Percentiles rank a stretch among this genome's conserved stretches.
These are phyloP conservation scores for Ogataea paradorogensis DNA, from an alignment of 805 yeast species.

Conservation along the genomic window DNA sequence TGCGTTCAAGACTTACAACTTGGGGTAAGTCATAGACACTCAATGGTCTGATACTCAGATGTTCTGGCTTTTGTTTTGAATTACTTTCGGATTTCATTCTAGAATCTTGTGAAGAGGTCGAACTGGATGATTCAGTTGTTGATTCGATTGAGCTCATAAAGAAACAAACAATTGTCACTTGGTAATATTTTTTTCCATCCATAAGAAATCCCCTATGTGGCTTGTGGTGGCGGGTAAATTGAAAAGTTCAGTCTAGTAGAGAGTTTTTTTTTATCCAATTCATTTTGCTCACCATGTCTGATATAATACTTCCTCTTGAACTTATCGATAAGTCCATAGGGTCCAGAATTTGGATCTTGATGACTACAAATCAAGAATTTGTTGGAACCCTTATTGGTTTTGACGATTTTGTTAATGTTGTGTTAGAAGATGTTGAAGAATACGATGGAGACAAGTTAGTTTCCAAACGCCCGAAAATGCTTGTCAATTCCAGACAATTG, in stretches of 20 bases:
- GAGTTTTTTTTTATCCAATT: not conserved
- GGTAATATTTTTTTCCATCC: not conserved
- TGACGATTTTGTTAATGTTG: slow-evolving; percentile 93
- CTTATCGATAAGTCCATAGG: slow-evolving; percentile 87
- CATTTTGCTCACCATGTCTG: slow-evolving; percentile 5
- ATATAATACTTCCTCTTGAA: slow-evolving; percentile 64
- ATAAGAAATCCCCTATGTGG: not conserved
- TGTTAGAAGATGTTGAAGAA: slow-evolving; percentile 78
- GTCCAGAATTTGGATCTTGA: slow-evolving; percentile 68
- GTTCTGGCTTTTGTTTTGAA: slow-evolving; percentile 44
- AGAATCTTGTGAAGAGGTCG: slow-evolving; percentile 18
- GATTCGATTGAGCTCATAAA: slow-evolving; percentile 19
- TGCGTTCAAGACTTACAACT: slow-evolving; percentile 56
- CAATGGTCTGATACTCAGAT: slow-evolving; percentile 71
- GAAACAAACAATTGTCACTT: not conserved
- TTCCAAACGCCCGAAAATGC: slow-evolving; percentile 53
- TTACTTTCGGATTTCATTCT: slow-evolving; percentile 26
- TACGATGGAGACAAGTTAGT: slow-evolving; percentile 40
- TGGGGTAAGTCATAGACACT: slow-evolving; percentile 69
- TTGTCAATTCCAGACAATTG: slow-evolving; percentile 68
- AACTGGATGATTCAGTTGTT: slow-evolving; percentile 30
- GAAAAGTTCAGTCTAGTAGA: too few species aligned
- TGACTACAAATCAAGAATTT: slow-evolving; percentile 68
- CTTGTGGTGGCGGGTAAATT: slow-evolving; percentile 1
- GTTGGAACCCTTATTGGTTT: slow-evolving; percentile 88